Evolutionary conservation across 495 filamentous ascomycete species (phyloP), one percentile per base, ranked within the genome.

Genomic region (Daldinia vernicosa): DNA sequence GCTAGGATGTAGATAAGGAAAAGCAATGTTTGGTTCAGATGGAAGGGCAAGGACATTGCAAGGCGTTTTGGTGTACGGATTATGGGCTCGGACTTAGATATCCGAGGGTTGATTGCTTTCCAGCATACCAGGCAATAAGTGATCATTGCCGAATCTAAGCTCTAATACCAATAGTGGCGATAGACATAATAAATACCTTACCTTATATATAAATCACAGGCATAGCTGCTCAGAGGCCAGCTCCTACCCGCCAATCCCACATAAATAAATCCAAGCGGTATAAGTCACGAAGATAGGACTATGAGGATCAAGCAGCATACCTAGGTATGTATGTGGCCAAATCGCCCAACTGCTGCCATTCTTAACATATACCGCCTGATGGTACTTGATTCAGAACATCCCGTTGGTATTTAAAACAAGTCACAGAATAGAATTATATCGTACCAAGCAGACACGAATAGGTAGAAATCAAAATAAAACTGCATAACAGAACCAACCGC

Each of bases 61-160:
- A 56, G 69, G 69, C 59, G 69, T 63, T 69, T 63, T 32, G 65
- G 65, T 19, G 47, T 60, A 58, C 11, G 32, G 55, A 33, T 35
- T 59, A 52, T 8, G 4, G 27, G n/a, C 12, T 15, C 32, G 32
- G 40, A 59, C 27, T 37, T 19, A 11, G 40, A 24, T 6, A 35
- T 37, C 28, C 52, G 17, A 58, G 37, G 26, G 6, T 47, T 59
- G 24, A 11, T n/a, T 11, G 39, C 30, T 58, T 33, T 65, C n/a
- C 51, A 22, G 39, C 6, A 43, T 69, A 63, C 22, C 32, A 17
- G n/a, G 58, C 14, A 26, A 43, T 6, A 4, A 52, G 15, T 24
- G 22, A 15, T 26, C n/a, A 24, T 50, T 19, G 30, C 28, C 32
- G 15, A 33, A 56, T 62, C 50, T 66, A 58, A 47, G 43, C 43